A percentile compares a stretch with the other conserved stretches of the same genome.
Conservation (phyloP, 2,329 filamentous ascomycete species). For the Ascochyta fabae region DNA sequence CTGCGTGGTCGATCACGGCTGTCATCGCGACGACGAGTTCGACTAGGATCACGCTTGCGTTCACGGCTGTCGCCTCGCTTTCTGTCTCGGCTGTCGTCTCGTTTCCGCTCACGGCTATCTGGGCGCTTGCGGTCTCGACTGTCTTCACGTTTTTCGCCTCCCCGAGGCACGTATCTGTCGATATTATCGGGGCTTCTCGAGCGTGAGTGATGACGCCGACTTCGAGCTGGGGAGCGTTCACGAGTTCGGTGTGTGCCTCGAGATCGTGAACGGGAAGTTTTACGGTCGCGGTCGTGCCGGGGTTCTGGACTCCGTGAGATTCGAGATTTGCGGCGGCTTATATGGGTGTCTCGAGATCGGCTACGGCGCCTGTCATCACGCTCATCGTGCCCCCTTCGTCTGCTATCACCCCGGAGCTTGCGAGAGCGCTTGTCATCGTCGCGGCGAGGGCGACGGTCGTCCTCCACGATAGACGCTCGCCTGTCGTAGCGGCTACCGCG, state of each 20-base stretch:
- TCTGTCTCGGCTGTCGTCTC: constrained; percentile 33
- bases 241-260: constrained; percentile 27
- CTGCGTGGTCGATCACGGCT: constrained; percentile 48
- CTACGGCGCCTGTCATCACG: constrained; percentile 33
- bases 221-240: constrained; percentile 27
- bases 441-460: constrained; percentile 33
- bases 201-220: constrained; percentile 20
- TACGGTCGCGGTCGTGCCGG: constrained; percentile 19
- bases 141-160: constrained; percentile 25
- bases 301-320: constrained; percentile 35
- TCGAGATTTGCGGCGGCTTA: constrained; percentile 38
- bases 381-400: constrained; percentile 23
- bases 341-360: constrained; percentile 40
- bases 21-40: constrained; percentile 39
- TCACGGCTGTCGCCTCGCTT: constrained; percentile 27
- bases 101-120: constrained; percentile 7
- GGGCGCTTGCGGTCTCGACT: constrained; percentile 21
- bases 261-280: constrained; percentile 34
- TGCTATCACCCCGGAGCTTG: constrained; percentile 33
- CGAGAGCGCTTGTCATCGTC: constrained; percentile 39
- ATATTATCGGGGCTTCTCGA: constrained; percentile 48
- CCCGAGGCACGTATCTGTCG: constrained; percentile 46
- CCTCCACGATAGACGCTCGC: constrained; percentile 31
- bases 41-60: constrained; percentile 31
- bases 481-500: constrained; percentile 42